phyloP scores from a whole-genome alignment of 768 basidiomycete genomes.

The Russula earlei region DNA sequence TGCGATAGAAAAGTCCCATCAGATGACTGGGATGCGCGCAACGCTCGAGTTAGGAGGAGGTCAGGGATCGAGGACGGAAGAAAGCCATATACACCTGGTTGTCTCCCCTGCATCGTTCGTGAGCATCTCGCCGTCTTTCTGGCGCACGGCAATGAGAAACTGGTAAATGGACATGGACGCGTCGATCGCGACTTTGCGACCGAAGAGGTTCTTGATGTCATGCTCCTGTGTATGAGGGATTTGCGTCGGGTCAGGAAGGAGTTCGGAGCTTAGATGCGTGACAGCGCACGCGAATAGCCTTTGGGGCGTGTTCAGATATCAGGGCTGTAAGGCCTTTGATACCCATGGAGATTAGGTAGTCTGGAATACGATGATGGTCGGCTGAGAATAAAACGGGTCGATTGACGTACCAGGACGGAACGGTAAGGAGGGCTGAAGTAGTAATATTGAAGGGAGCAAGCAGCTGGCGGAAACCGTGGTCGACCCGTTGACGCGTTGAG shows the following conservation, averaged over 20 bases:
- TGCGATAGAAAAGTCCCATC: slow-evolving; percentile 98
- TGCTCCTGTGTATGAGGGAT: slow-evolving; percentile 46
- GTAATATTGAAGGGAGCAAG: no score
- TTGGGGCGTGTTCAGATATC: slow-evolving; percentile 84
- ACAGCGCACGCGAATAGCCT: slow-evolving; percentile 45
- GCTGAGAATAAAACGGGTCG: background rate
- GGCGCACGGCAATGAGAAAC: slow-evolving; percentile 95
- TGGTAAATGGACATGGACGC: slow-evolving; percentile 97
- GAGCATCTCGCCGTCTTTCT: slow-evolving; percentile 92
- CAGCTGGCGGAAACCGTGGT: no score
- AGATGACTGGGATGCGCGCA: slow-evolving; percentile 52
- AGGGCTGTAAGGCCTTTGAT: slow-evolving; percentile 93
- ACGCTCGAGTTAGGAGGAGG: background rate
- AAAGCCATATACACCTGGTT: slow-evolving; percentile 47
- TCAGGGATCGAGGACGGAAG: background rate
- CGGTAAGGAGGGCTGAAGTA: no score
- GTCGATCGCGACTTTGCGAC: slow-evolving; percentile 97
- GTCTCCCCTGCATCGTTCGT: slow-evolving; percentile 98
- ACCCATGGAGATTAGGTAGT: slow-evolving; percentile 45
- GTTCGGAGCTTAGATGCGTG: background rate
- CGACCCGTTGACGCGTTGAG: no score
- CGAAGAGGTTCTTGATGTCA: slow-evolving; percentile 95
- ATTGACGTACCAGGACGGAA: no score
- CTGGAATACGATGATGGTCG: background rate
- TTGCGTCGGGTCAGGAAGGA: background rate